Percentiles rank a stretch among this genome's conserved stretches.
phyloP scores from a whole-genome alignment of 192 early-diverging fungal species.

The Backusella psychrophila region DNA sequence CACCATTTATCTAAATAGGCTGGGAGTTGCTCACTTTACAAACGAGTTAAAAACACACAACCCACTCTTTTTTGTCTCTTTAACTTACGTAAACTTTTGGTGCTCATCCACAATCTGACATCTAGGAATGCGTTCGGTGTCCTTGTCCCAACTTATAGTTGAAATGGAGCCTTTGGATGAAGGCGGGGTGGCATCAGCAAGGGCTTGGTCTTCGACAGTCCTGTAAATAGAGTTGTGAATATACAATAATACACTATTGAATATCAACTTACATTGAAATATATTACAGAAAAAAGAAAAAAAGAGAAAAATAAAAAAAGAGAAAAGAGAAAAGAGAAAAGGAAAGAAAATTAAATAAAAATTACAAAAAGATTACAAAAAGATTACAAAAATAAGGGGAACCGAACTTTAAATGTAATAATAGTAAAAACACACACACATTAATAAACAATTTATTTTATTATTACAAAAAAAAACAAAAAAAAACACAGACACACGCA shows the following conservation, averaged over 20 bases:
- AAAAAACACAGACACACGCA: too few relatives aligned
- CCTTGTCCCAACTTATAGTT: conserved; percentile 24
- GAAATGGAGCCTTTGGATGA: conserved; percentile 4
- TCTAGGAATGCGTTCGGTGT: conserved; percentile 32
- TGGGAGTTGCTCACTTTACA: conserved; percentile 57
- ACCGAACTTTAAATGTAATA: not conserved
- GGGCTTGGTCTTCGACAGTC: not conserved
- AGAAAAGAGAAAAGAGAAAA: not conserved
- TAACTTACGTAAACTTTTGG: conserved; percentile 76
- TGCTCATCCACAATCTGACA: conserved; percentile 79
- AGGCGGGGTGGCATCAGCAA: not conserved
- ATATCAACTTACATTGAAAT: not conserved
- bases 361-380: not conserved
- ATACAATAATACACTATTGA: not conserved
- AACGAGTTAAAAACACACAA: not conserved
- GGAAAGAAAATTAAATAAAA: not conserved
- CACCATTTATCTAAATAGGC: conserved; percentile 87
- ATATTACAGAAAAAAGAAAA: not conserved
- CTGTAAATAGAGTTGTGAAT: not conserved
- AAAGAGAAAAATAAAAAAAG: not conserved
- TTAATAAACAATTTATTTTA: too few relatives aligned
- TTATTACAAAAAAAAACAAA: too few relatives aligned
- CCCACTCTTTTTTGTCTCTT: not conserved
- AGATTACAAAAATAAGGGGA: not conserved
- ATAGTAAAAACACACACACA: not conserved